These are phyloP conservation scores for Diaporthe sp. DNA, from an alignment of 2,329 filamentous ascomycete species.

Conservation along the genomic window DNA sequence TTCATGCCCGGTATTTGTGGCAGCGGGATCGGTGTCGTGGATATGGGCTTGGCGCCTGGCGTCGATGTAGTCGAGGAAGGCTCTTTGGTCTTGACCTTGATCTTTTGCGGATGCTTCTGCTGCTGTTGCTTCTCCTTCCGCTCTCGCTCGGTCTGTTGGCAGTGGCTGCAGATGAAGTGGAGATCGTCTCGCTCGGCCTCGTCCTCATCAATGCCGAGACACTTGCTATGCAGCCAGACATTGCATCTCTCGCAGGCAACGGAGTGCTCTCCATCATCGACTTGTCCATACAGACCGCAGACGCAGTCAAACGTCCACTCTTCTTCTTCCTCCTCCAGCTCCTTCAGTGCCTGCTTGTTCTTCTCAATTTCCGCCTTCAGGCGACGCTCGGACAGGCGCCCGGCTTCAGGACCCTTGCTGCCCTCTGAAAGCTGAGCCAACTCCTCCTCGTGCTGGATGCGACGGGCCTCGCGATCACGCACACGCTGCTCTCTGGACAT, in stretches of 20 bases:
- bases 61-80: conserved; percentile 46
- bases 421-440: conserved; percentile 84
- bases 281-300: conserved; percentile 90
- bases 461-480: conserved; percentile 86
- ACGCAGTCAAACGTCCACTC: conserved; percentile 96
- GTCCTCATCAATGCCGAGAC: conserved; percentile 81
- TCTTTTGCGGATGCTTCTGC: conserved; percentile 69
- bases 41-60: conserved; percentile 44
- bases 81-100: conserved; percentile 67
- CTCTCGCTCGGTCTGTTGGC: conserved; percentile 71
- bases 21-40: conserved; percentile 42
- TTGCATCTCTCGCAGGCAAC: conserved; percentile 94
- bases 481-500: conserved; percentile 88
- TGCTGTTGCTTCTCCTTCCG: conserved; percentile 69
- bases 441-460: conserved; percentile 87
- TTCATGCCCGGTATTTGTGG: conserved; percentile 38
- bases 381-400: conserved; percentile 81
- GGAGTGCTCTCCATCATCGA: conserved; percentile 95
- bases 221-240: conserved; percentile 97
- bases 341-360: conserved; percentile 81
- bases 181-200: conserved; percentile 90
- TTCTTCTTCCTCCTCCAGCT: conserved; percentile 78
- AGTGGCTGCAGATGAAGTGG: conserved; percentile 85
- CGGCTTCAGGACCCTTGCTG: conserved; percentile 70
- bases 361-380: conserved; percentile 87